Base-by-base conservation (phyloP, 139 green algal genomes). In the Gonium pectorale region DNA sequence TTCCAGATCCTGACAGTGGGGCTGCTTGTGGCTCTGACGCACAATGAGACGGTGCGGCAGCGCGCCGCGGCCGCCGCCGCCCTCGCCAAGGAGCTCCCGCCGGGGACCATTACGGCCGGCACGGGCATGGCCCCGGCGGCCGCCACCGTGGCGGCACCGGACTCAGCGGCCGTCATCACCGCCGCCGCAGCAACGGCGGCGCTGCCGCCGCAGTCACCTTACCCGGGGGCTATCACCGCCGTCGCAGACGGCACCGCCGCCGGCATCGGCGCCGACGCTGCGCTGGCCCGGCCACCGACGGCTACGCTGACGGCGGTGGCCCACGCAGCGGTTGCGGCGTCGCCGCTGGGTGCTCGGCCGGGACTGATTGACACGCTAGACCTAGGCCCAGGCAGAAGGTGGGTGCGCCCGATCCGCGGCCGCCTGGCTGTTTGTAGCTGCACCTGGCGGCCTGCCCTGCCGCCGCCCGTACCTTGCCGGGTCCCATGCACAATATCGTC, bases 311-410 rank as follows among this genome's bases (percentile, higher is more conserved):
- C 15, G 46, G 46, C 56, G 24, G 26, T 7, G 56, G 19, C 5
- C 26, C 13, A 24, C 15, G 56, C 56, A 31, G 56, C 24, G 11
- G 26, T 27, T 33, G 11, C 63, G 17, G 13, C 46, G 15, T 29
- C 54, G n/a, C 71, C n/a, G 33, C 52, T 67, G 35, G 51, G 52
- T 9, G 13, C 35, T 35, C 51, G 35, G 2, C 52, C 67, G 35
- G 72, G 72, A 8, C 62, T 51, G 3, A 40, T 83, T 21, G 43
- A 51, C 0, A 74, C 22, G 37, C 60, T 83, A 31, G 77, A 83
- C 44, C 62, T 83, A 62, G 77, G 77, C 1, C 77, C 77, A 21
- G 77, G 77, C 31, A 51, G 52, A 35, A 68, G 72, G 72, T 67
- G 49, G 9, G 44, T 35, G 40, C n/a, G n/a, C n/a, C n/a, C n/a